Evolutionary conservation across 164 flowering plant genomes (phyloP).

Genomic region (Kingdonia uniflora): DNA sequence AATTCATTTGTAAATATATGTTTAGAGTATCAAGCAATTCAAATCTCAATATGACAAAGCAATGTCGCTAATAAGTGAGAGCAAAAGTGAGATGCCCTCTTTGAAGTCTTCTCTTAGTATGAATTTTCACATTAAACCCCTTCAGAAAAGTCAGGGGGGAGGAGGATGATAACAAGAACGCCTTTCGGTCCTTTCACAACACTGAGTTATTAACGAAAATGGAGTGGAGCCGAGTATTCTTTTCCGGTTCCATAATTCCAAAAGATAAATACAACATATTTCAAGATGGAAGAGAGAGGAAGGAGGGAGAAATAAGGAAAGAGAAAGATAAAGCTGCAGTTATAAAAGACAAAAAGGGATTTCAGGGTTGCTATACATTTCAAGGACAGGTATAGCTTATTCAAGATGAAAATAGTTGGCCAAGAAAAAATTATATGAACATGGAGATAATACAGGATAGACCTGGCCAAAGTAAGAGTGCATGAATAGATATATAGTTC

Average conservation of each 20-base stretch:
- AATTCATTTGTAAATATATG: too few species aligned
- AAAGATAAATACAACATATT: conserved; percentile 20
- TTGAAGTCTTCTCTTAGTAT: background rate
- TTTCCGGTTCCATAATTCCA: conserved; percentile 15
- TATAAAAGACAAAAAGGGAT: conserved; percentile 23
- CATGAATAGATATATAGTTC: conserved; percentile 2
- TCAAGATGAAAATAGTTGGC: conserved; percentile 18
- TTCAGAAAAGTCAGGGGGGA: conserved; percentile 2
- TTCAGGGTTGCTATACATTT: conserved; percentile 21
- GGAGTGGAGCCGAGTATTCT: conserved; percentile 15
- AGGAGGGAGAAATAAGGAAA: background rate
- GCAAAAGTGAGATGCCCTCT: background rate
- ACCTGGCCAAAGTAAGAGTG: conserved; percentile 14
- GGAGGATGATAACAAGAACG: conserved; percentile 24
- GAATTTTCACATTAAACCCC: conserved; percentile 20
- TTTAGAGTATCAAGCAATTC: background rate
- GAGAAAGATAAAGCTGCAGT: conserved; percentile 9
- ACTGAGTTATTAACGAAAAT: background rate
- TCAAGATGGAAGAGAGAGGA: conserved; percentile 7
- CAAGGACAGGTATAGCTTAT: conserved; percentile 38
- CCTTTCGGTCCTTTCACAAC: conserved; percentile 20
- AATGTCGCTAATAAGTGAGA: background rate
- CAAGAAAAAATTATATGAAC: conserved; percentile 25
- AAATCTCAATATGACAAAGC: background rate
- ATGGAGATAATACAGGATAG: conserved; percentile 10